Base-by-base conservation (phyloP, 768 basidiomycete species). In the Tubosaeta brunneosetosa region DNA sequence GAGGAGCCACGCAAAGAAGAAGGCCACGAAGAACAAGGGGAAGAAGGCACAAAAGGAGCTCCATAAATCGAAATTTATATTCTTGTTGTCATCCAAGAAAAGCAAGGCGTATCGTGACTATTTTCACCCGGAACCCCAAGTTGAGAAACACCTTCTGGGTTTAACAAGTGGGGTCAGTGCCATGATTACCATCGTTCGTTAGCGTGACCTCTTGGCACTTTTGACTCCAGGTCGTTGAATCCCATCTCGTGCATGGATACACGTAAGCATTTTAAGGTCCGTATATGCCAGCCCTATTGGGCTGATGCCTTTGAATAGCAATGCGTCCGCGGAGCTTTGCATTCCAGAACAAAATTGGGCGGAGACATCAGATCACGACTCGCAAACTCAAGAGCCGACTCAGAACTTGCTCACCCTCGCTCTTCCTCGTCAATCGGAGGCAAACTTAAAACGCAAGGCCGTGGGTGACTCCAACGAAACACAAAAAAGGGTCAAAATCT, bases 401-500 rank as follows among this genome's bases (percentile, higher is more conserved):
- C 74, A 76, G 47, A 55, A 62, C 41, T 43, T 60, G 36, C 47
- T 59, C 49, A 44, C 58, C 12, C 46, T 52, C 33, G 49, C 53
- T 17, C 41, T 57, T 16, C 34, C 50, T n/a, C 61, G 11, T 41
- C 65, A 52, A 44, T 47, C 59, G 17, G 57, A 63, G 31, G 55
- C 62, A 58, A 51, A 57, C 58, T 59, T 65, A 55, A 76, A 79
- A 55, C 64, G 71, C 50, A 73, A 69, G 50, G 64, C 64, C 31
- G 46, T 45, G 32, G 51, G 31, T 40, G 52, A 62, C 49, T 40
- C 46, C 41, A 43, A 49, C 54, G 59, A 50, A 38, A 54, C 44
- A 17, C 57, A 38, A 43, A 90, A 88, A 73, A 87, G 79, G 62
- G 60, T 83, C 55, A 91, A 90, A 71, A 79, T 90, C 45, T 91